Conservation (phyloP, 345 rosid species). For the Populus nigra region DNA sequence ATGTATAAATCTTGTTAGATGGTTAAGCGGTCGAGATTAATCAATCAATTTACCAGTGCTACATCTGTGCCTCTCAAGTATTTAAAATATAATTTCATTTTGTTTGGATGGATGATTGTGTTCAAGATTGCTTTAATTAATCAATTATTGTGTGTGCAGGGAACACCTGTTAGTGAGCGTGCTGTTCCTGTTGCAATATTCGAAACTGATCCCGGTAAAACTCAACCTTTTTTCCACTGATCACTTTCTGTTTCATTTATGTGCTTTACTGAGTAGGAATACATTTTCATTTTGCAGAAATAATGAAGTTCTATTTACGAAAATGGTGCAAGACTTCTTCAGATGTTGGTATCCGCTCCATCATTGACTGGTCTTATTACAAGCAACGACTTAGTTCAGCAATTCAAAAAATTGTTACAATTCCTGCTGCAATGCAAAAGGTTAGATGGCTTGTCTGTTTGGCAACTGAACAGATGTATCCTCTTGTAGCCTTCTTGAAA, state of each 20-base stretch:
- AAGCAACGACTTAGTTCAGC: conserved; percentile 92
- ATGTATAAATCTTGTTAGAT: too few species aligned
- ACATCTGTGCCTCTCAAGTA: neutral
- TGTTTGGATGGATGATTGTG: conserved; percentile 8
- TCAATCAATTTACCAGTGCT: too few species aligned
- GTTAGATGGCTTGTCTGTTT: conserved; percentile 34
- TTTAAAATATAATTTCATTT: conserved; percentile 15
- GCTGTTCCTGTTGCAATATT: conserved; percentile 99
- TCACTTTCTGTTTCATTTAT: conserved; percentile 7
- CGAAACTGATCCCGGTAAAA: conserved; percentile 75
- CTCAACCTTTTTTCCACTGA: conserved; percentile 19
- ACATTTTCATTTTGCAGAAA: conserved; percentile 47
- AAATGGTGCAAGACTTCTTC: conserved; percentile 92
- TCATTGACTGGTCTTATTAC: conserved; percentile 93
- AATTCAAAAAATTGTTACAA: conserved; percentile 85
- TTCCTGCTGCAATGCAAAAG: conserved; percentile 99
- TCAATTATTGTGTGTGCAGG: conserved; percentile 51
- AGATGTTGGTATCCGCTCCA: conserved; percentile 69
- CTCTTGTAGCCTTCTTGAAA: conserved; percentile 14
- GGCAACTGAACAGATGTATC: conserved; percentile 13
- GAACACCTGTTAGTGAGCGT: conserved; percentile 95
- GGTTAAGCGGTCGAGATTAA: too few species aligned
- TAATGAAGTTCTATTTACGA: conserved; percentile 65
- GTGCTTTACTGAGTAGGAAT: conserved; percentile 17
- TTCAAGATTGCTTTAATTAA: conserved; percentile 1